A percentile compares a stretch with the other conserved stretches of the same genome.
phyloP scores from a whole-genome alignment of 202 grass and related monocot genomes.

The Bolboschoenoplectus hybrid region DNA sequence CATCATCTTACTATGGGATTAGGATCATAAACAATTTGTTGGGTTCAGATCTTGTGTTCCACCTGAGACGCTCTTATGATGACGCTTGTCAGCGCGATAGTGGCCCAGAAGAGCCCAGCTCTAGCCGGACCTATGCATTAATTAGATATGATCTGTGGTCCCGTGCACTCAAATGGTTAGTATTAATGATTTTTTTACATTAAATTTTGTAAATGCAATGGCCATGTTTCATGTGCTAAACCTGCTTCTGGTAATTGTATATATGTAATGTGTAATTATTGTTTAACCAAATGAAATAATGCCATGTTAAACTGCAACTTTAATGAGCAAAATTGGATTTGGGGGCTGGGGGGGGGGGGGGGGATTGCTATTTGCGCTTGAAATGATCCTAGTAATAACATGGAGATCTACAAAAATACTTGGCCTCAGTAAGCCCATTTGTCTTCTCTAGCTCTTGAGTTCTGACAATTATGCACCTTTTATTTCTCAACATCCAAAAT shows the following conservation, averaged over 20 bases:
- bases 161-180: conserved; percentile 61
- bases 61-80: conserved; percentile 61
- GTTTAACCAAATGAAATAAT: conserved; percentile 1
- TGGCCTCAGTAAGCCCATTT: neutral
- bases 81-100: conserved; percentile 1
- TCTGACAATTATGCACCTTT: neutral
- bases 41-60: conserved; percentile 87
- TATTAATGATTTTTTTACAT: neutral
- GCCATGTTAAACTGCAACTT: neutral
- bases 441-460: neutral
- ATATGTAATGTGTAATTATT: neutral
- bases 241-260: conserved; percentile 6
- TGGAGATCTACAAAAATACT: neutral
- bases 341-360: neutral
- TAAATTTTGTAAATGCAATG: neutral
- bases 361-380: neutral
- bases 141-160: conserved; percentile 71
- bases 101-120: conserved; percentile 30
- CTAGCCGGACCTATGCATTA: conserved; percentile 69
- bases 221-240: neutral
- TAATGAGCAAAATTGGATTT: conserved; percentile 10
- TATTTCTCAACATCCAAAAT: conserved; percentile 6
- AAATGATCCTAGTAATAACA: neutral
- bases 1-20: conserved; percentile 78
- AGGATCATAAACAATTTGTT: conserved; percentile 86